Percentiles rank a stretch among this genome's conserved stretches.
Evolutionary conservation across 257 asterid species (phyloP).

Genomic region (Paulownia fortunei): DNA sequence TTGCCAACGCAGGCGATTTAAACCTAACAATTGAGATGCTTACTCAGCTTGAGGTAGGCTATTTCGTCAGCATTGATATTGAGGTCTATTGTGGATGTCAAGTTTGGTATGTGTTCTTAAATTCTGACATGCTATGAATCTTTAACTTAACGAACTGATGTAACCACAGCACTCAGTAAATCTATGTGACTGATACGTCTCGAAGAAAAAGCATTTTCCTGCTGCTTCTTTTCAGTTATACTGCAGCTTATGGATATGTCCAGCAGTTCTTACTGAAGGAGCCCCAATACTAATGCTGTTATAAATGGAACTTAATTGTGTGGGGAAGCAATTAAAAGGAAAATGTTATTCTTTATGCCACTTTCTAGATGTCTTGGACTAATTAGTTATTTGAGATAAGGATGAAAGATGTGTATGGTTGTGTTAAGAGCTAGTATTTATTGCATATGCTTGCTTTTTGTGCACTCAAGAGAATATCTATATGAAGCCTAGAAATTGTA

Average conservation of each 20-base stretch:
- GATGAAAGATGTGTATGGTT: neutral
- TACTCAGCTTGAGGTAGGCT: constrained; percentile 92
- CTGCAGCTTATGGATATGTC: neutral
- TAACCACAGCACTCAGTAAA: neutral
- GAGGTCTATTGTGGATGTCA: constrained; percentile 11
- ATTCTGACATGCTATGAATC: constrained; percentile 9
- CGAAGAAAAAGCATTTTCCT: neutral
- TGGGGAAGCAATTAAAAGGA: neutral
- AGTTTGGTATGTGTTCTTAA: constrained; percentile 13
- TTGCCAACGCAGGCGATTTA: constrained; percentile 86
- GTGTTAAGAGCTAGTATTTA: neutral
- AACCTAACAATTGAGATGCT: constrained; percentile 94
- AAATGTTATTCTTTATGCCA: neutral
- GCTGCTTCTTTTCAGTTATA: neutral
- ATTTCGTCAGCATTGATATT: constrained; percentile 18
- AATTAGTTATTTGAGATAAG: neutral
- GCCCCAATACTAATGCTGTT: too few relatives aligned
- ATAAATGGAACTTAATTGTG: too few relatives aligned
- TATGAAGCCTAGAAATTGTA: neutral
- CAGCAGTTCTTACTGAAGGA: neutral
- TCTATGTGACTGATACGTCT: neutral
- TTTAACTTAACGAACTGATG: neutral
- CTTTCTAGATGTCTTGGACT: too few relatives aligned
- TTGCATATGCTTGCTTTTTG: neutral
- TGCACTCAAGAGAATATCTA: neutral